Evolutionary conservation across 495 filamentous ascomycete genomes (phyloP).

Genomic region (Platismatia glauca): DNA sequence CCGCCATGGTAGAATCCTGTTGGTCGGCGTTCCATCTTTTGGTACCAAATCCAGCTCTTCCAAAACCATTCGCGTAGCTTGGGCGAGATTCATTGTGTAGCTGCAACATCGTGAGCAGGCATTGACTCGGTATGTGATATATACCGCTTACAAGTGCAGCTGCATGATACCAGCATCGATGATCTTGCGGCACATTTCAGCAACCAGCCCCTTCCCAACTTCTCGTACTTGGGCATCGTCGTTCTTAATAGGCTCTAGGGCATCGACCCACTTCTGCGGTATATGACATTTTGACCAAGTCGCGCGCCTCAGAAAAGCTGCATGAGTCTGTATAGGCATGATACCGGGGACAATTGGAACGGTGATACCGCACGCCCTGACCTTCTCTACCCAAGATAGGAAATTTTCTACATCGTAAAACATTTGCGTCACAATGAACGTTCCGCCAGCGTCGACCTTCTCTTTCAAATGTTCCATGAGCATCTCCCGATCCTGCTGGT

Average conservation of each 20-base stretch:
- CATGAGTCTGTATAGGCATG: constrained; percentile 97
- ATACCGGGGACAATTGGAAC: constrained; percentile 94
- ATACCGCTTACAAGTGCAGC: constrained; percentile 67
- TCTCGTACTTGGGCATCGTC: constrained; percentile 90
- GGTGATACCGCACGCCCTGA: constrained; percentile 72
- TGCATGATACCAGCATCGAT: constrained; percentile 73
- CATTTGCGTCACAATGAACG: constrained; percentile 97
- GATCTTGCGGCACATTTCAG: constrained; percentile 81
- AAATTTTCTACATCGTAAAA: constrained; percentile 98
- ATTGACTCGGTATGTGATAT: not conserved
- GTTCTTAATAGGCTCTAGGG: constrained; percentile 88
- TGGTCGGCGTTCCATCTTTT: constrained; percentile 58
- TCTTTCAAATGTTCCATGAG: constrained; percentile 93
- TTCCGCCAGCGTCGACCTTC: constrained; percentile 90
- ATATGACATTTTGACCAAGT: constrained; percentile 80
- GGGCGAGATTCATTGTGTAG: constrained; percentile 98
- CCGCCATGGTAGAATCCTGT: constrained; percentile 87
- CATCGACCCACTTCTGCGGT: constrained; percentile 69
- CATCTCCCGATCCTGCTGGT: constrained; percentile 72
- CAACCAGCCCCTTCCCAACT: constrained; percentile 81
- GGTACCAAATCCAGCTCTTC: constrained; percentile 78
- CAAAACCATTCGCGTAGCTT: constrained; percentile 86
- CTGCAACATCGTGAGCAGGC: constrained; percentile 27
- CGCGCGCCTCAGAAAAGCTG: constrained; percentile 77
- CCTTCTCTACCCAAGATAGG: constrained; percentile 77